Base-by-base conservation (phyloP, 805 yeast genomes). In the Candida xiaguanensis region DNA sequence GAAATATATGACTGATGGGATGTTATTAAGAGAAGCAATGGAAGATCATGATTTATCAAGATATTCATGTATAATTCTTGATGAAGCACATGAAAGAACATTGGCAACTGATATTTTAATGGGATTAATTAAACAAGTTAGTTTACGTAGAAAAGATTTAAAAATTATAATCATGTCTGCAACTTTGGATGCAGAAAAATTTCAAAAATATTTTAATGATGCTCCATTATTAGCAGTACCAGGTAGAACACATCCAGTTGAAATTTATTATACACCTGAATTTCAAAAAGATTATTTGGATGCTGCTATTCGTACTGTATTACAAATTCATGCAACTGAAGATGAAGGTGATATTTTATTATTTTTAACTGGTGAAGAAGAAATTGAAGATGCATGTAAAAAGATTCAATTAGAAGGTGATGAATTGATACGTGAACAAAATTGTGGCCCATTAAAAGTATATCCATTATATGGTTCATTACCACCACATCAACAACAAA, bases 1-100 rank as follows among this genome's bases (percentile, higher is more conserved):
- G 54, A 88, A 89, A 64, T 91, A 93, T 69, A 87, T 91, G 97
- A 91, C 99, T 8, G 99, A 91, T 70, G 99, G 99, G 80, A 90
- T 91, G 97, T 74, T 91, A 38, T 70, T 91, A 50, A 78, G 97
- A 56, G 99, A 91, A 65, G 97, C 97, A 20, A 90, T 93, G 98
- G 93, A 85, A 48, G 99, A 91, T 59, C 96, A 88, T 51, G 77
- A 82, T 44, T 71, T 91, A 59, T 65, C 68, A 4, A 73, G 83
- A 48, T 91, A 91, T 61, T 83, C 95, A 13, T 91, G 96, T 54
- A 85, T 91, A 44, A 88, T 91, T 48, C 70, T 91, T 45, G 99
- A 91, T 75, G 99, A 91, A 70, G 98, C 98, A 33, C 99, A 91
- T 69, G 99, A 91, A 65, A 82, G 99, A 62, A 93, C 99, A 0